phyloP scores from a whole-genome alignment of 768 basidiomycete species.

The Multifurca ochricompacta region DNA sequence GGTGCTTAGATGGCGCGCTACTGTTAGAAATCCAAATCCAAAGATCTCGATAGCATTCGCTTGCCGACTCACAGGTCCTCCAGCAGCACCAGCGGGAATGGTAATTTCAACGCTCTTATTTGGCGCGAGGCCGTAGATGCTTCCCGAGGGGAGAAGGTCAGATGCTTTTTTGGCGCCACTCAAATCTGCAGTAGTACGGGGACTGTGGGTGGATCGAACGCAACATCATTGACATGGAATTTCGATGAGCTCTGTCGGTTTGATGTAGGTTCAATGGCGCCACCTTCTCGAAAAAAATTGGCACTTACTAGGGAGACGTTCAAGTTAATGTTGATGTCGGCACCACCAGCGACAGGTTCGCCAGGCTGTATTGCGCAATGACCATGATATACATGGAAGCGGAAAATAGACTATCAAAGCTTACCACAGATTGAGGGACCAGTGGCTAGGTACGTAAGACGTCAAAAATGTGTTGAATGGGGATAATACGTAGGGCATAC shows the following conservation, averaged over 20 bases:
- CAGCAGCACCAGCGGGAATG: neutral
- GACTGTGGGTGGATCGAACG: slow-evolving; percentile 34
- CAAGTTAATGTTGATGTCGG: slow-evolving; percentile 6
- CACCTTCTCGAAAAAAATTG: neutral
- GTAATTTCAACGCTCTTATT: slow-evolving; percentile 40
- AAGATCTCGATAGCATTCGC: neutral
- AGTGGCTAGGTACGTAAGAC: neutral
- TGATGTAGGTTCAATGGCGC: neutral
- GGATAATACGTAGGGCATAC: neutral
- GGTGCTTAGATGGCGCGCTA: neutral
- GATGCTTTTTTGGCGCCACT: slow-evolving; percentile 41
- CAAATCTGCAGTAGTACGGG: slow-evolving; percentile 54
- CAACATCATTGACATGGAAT: slow-evolving; percentile 30
- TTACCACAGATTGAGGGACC: neutral
- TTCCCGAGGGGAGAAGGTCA: slow-evolving; percentile 41
- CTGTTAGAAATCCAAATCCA: neutral
- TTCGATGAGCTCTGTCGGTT: slow-evolving; percentile 1
- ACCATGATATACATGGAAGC: neutral
- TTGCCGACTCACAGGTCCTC: neutral
- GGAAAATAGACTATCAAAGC: neutral
- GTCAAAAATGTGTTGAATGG: neutral
- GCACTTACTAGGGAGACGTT: neutral
- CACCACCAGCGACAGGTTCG: neutral
- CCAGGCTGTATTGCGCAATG: neutral
- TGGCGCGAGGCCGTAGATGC: slow-evolving; percentile 38